Conservation (phyloP, 192 early-diverging fungal species). For the Coemansia sp. region DNA sequence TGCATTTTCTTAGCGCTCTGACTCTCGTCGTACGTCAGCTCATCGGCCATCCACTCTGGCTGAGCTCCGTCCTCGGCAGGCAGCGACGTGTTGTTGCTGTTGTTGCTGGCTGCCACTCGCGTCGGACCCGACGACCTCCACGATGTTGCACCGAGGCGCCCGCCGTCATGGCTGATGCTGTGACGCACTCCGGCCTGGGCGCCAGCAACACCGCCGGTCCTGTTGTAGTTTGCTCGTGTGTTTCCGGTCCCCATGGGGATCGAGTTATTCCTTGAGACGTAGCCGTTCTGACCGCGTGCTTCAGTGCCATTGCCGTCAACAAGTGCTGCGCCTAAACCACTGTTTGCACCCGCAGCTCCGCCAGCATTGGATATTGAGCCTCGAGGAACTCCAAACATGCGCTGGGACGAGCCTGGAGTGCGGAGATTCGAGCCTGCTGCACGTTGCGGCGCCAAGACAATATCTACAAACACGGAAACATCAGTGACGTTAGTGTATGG, state of each 20-base stretch:
- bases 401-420: constrained; percentile 11
- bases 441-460: constrained; percentile 7
- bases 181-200: constrained; percentile 8
- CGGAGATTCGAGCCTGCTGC: neutral
- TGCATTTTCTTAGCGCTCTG: constrained; percentile 44
- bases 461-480: neutral
- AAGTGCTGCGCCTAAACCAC: neutral
- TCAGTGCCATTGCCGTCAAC: neutral
- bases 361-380: neutral
- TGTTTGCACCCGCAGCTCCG: neutral
- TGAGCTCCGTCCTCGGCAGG: constrained; percentile 18
- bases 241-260: neutral
- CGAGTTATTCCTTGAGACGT: constrained; percentile 3
- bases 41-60: constrained; percentile 58
- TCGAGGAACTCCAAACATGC: constrained; percentile 12
- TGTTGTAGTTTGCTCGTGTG: constrained; percentile 8
- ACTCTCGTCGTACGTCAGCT: constrained; percentile 39
- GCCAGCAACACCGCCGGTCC: constrained; percentile 1
- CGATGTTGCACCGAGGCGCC: constrained; percentile 17
- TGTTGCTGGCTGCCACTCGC: neutral
- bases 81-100: neutral
- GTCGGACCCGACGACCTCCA: constrained; percentile 36
- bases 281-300: neutral
- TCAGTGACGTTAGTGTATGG: neutral
- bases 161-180: constrained; percentile 13